phyloP scores from a whole-genome alignment of 257 asterid genomes.

The Nicotiana knightiana region DNA sequence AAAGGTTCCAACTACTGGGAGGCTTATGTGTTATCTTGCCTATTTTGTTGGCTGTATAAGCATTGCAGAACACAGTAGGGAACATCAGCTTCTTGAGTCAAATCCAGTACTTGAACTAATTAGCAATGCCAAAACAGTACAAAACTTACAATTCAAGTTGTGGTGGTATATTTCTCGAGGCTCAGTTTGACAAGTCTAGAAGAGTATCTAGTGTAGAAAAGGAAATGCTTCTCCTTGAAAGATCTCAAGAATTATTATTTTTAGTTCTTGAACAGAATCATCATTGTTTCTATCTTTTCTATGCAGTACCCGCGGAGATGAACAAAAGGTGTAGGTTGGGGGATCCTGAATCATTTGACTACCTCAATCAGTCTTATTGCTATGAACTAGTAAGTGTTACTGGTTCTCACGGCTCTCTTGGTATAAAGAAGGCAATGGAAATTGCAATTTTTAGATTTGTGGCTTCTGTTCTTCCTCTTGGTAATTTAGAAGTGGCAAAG shows the following conservation, averaged over 20 bases:
- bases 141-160: conserved; percentile 85
- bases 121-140: conserved; percentile 88
- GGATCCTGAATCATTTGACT: conserved; percentile 62
- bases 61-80: background rate
- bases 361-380: conserved; percentile 76
- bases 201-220: conserved; percentile 90
- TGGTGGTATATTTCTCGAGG: conserved; percentile 79
- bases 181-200: conserved; percentile 75
- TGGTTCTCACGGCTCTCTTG: conserved; percentile 79
- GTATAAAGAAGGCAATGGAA: conserved; percentile 88
- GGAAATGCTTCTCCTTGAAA: conserved; percentile 80
- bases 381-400: conserved; percentile 64
- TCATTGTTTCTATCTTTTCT: conserved; percentile 83
- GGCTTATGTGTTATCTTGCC: background rate
- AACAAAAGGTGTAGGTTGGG: conserved; percentile 67
- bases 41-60: background rate
- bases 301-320: conserved; percentile 90
- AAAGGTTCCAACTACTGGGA: background rate
- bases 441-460: conserved; percentile 86
- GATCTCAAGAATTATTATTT: conserved; percentile 88
- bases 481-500: conserved; percentile 69
- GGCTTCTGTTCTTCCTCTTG: conserved; percentile 78
- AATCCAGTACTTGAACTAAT: conserved; percentile 91
- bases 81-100: conserved; percentile 43
- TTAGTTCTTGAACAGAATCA: conserved; percentile 89